A percentile compares a stretch with the other conserved stretches of the same genome.
These are phyloP conservation scores for Saraca asoca DNA, from an alignment of 331 rosid genomes.

Conservation along the genomic window DNA sequence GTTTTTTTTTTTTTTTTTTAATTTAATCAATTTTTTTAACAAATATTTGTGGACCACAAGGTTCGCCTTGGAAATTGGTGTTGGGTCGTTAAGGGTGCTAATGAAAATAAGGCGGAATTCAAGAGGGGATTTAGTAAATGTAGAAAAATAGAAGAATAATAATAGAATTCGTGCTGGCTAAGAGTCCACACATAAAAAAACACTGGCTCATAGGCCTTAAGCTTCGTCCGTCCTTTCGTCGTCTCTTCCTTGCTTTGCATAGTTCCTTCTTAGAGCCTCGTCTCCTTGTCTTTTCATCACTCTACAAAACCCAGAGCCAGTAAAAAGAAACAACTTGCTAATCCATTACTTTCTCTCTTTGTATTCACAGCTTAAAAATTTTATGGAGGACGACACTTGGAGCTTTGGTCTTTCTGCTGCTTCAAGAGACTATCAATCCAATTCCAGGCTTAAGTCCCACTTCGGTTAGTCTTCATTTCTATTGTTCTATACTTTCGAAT, in stretches of 20 bases:
- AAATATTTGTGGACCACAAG: too few species aligned
- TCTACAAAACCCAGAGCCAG: too few species aligned
- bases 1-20: too few species aligned
- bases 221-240: conserved; percentile 33
- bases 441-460: conserved; percentile 51
- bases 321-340: too few species aligned
- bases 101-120: conserved; percentile 30
- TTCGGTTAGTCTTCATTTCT: conserved; percentile 47
- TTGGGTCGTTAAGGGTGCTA: conserved; percentile 27
- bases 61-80: too few species aligned
- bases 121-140: conserved; percentile 32
- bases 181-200: conserved; percentile 42
- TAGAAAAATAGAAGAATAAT: too few species aligned
- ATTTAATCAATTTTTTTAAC: too few species aligned
- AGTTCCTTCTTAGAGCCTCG: too few species aligned
- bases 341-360: too few species aligned
- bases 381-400: conserved; percentile 58
- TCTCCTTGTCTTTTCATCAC: not conserved
- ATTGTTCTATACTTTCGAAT: too few species aligned
- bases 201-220: too few species aligned
- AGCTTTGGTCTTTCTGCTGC: conserved; percentile 48
- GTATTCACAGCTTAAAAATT: conserved; percentile 5
- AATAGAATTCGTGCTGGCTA: conserved; percentile 59
- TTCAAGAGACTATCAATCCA: conserved; percentile 44
- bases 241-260: not conserved